Evolutionary conservation across 2,329 filamentous ascomycete genomes (phyloP).

Genomic region (Fusarium coicis): DNA sequence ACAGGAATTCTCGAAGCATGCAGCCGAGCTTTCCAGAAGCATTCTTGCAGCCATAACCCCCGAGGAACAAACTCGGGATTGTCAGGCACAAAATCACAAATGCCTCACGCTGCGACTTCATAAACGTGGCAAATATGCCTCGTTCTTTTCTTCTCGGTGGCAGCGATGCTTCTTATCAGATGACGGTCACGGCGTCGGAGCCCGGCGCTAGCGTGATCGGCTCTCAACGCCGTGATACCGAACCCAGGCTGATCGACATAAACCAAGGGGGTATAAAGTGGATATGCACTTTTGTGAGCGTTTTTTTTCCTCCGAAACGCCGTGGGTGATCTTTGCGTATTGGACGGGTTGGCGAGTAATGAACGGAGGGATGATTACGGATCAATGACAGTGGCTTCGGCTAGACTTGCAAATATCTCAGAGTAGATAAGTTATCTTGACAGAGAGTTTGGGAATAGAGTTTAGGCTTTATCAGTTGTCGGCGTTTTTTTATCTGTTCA

Average conservation of each 20-base stretch:
- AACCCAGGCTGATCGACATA: slow-evolving; percentile 22
- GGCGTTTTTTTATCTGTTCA: neutral
- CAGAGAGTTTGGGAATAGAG: neutral
- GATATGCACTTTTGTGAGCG: neutral
- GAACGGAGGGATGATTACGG: neutral
- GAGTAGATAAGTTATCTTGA: neutral
- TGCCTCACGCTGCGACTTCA: neutral
- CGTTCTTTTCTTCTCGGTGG: neutral
- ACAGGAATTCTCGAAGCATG: neutral
- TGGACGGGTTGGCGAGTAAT: neutral
- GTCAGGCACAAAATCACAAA: neutral
- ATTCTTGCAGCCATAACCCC: neutral
- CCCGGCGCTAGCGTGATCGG: slow-evolving; percentile 26
- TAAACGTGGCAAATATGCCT: neutral
- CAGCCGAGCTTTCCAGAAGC: slow-evolving; percentile 7
- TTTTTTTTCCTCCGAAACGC: neutral
- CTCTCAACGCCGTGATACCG: slow-evolving; percentile 21
- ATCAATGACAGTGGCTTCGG: neutral
- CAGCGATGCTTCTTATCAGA: neutral
- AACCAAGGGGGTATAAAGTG: neutral
- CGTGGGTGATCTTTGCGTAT: neutral
- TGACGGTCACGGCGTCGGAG: neutral
- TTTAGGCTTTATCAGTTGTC: neutral
- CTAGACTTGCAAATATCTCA: neutral
- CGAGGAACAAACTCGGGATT: neutral